Conservation (phyloP, 371 early-diverging fungal species). For the Vairimorpha ceranae region DNA sequence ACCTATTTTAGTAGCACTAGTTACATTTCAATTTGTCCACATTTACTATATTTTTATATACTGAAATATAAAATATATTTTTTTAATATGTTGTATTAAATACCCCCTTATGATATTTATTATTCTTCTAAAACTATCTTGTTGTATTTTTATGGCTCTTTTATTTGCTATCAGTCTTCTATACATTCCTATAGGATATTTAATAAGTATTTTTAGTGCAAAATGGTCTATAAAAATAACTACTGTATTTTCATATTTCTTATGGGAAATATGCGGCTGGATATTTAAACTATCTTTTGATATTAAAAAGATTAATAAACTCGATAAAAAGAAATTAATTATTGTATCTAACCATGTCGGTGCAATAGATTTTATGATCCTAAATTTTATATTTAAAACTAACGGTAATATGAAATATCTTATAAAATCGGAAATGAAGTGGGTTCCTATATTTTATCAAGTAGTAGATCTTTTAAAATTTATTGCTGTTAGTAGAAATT, state of each 20-base stretch:
- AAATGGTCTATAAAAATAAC: conserved; percentile 11
- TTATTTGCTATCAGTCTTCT: background rate
- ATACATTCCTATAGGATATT: conserved; percentile 13
- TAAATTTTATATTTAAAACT: conserved; percentile 38
- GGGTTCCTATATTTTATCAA: conserved; percentile 59
- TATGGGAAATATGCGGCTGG: conserved; percentile 5
- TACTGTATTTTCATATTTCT: conserved; percentile 12
- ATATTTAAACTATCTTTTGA: conserved; percentile 18
- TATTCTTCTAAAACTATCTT: background rate
- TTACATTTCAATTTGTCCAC: too few species aligned
- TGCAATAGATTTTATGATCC: conserved; percentile 58
- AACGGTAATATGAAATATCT: conserved; percentile 49
- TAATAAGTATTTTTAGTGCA: background rate
- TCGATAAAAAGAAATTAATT: conserved; percentile 26
- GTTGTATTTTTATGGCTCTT: background rate
- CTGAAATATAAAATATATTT: too few species aligned
- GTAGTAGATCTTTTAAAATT: conserved; percentile 34
- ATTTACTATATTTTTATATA: too few species aligned
- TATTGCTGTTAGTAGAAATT: conserved; percentile 54
- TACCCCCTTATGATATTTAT: background rate
- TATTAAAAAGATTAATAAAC: background rate
- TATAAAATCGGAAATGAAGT: conserved; percentile 47
- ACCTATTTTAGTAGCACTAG: too few species aligned
- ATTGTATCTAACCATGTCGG: conserved; percentile 61
- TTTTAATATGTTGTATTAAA: too few species aligned